Evolutionary conservation across 129 eudicot genomes (phyloP), one percentile per base, ranked within the genome.

Genomic region (Apium graveolens): DNA sequence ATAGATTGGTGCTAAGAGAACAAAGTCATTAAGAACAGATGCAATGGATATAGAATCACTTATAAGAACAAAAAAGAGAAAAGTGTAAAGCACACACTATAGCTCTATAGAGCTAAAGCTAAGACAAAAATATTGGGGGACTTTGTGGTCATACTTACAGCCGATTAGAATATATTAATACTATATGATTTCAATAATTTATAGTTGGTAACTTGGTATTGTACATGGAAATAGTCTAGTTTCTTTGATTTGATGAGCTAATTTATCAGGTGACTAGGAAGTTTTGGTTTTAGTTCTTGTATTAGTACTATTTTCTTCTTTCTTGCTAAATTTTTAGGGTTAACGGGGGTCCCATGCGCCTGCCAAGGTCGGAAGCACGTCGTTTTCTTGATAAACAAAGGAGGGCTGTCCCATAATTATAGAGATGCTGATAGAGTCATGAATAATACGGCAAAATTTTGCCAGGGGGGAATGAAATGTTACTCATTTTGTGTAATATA

Each of bases 21-120:
- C 55, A 73, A 73, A 66, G 72, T 29, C 9, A 60, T 1, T 53
- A 53, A 44, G 77, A 44, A 43, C 38, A 73, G 60, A 74, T 74
- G 77, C 77, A 74, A 32, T 66, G 41, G 72, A 31, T 74, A 74
- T 42, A 74, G 60, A 74, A 74, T 44, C 77, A 16, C 32, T 43
- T 44, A 14, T 11, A 14, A 46, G 53, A 51, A 44, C 24, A 12
- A 27, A 44, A 74, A 10, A 44, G 77, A 44, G 49, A 66, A 74
- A 74, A 74, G 46, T 42, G 60, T 74, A 39, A 10, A 74, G 46
- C 72, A 31, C 72, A 31, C 41, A 31, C 41, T 38, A 12, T n/a
- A 57, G 66, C 55, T 9, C 37, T 60, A 62, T 27, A 11, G 35
- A 16, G 35, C 32, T 29, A 66, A 66, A 31, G 72, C 72, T 14